Percentiles rank a stretch among this genome's conserved stretches.
Evolutionary conservation across 192 early-diverging fungal genomes (phyloP).

Genomic region (Phlyctochytrium arcticum): DNA sequence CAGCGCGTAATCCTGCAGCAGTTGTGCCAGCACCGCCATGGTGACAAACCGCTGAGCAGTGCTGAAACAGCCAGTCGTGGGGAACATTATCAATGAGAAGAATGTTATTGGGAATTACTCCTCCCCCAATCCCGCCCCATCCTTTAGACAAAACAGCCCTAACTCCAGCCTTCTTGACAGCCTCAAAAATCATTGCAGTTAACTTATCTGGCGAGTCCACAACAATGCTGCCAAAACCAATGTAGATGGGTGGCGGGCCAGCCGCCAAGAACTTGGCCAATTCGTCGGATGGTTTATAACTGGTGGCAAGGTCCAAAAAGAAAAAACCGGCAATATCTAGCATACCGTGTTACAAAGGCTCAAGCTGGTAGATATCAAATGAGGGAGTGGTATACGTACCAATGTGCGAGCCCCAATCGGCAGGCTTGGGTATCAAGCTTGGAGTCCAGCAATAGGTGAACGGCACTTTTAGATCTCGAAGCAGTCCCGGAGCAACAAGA

Average conservation of each 20-base stretch:
- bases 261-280: constrained; percentile 54
- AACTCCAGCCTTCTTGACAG: constrained; percentile 57
- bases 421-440: not conserved
- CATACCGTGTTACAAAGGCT: too few relatives aligned
- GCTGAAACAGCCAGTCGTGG: constrained; percentile 54
- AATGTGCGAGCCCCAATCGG: constrained; percentile 1
- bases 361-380: too few relatives aligned
- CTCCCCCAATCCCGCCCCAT: constrained; percentile 54
- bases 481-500: not conserved
- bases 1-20: constrained; percentile 68
- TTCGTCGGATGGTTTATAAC: constrained; percentile 51
- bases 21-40: constrained; percentile 78
- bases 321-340: constrained; percentile 70
- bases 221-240: constrained; percentile 77
- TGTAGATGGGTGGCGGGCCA: constrained; percentile 49
- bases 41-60: constrained; percentile 62
- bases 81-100: not conserved
- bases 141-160: constrained; percentile 69
- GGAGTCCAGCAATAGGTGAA: constrained; percentile 49
- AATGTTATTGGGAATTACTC: constrained; percentile 13
- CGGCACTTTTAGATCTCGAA: constrained; percentile 22
- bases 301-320: constrained; percentile 68
- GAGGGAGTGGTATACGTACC: constrained; percentile 42
- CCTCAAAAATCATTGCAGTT: constrained; percentile 59
- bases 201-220: constrained; percentile 64